Percentiles rank a stretch among this genome's conserved stretches.
phyloP scores from a whole-genome alignment of 1,284 basidiomycete genomes.

The Pyrrhoderma noxium region DNA sequence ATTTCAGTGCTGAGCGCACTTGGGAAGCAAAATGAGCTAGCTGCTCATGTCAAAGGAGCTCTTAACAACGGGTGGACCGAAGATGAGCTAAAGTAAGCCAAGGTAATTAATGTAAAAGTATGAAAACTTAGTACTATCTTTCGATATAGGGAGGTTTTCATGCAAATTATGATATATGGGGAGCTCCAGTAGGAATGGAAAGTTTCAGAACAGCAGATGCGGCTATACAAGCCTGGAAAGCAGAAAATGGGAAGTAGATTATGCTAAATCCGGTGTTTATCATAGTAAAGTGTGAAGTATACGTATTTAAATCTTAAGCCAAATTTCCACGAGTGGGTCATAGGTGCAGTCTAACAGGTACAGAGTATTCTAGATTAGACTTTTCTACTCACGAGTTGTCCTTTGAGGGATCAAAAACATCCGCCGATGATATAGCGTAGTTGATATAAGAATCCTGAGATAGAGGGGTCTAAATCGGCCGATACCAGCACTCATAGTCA shows the following conservation, averaged over 20 bases:
- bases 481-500: too few relatives aligned
- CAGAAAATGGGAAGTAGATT: constrained; percentile 7
- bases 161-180: constrained; percentile 17
- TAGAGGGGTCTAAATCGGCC: too few relatives aligned
- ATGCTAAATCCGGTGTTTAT: not conserved
- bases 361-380: too few relatives aligned
- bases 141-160: constrained; percentile 10
- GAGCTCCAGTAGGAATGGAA: constrained; percentile 16
- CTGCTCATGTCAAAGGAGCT: constrained; percentile 16
- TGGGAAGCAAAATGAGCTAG: constrained; percentile 13
- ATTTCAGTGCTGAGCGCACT: constrained; percentile 12
- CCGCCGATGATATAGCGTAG: too few relatives aligned
- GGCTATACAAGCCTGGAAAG: constrained; percentile 17
- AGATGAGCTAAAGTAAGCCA: constrained; percentile 14
- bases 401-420: too few relatives aligned
- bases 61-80: constrained; percentile 17
- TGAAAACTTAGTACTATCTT: not conserved
- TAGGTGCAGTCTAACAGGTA: too few relatives aligned
- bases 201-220: constrained; percentile 15
- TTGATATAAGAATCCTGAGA: too few relatives aligned
- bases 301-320: not conserved
- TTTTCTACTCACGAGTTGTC: too few relatives aligned
- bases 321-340: too few relatives aligned
- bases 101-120: not conserved
- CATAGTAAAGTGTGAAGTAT: not conserved